Conservation (phyloP, 139 green algal species). For the Auxenochlorella pyrenoidosa region DNA sequence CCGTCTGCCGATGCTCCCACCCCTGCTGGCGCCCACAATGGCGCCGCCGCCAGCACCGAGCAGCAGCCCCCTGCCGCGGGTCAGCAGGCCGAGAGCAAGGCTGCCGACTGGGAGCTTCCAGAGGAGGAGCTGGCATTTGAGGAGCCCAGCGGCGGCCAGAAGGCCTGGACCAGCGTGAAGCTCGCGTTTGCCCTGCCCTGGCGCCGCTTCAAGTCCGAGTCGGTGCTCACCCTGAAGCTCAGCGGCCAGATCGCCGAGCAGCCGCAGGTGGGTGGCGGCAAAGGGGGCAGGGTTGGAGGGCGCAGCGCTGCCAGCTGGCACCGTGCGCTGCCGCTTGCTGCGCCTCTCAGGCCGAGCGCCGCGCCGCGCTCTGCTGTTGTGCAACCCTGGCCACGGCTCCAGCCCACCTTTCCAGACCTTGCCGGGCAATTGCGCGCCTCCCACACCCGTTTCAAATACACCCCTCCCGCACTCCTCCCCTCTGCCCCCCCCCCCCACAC, state of each 20-base stretch:
- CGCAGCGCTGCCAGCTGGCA: too few species aligned
- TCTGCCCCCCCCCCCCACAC: not conserved
- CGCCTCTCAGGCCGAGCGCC: too few species aligned
- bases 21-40: not conserved
- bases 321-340: too few species aligned
- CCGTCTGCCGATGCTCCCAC: not conserved
- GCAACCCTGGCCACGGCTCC: too few species aligned
- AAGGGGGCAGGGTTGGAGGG: not conserved
- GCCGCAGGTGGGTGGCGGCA: constrained; percentile 13
- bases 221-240: constrained; percentile 81
- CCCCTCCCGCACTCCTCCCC: not conserved
- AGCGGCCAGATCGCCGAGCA: constrained; percentile 65
- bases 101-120: not conserved
- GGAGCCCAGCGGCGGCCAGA: constrained; percentile 21
- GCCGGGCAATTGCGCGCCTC: too few species aligned
- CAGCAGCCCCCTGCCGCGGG: not conserved
- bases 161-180: constrained; percentile 28
- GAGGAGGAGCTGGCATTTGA: constrained; percentile 36
- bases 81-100: not conserved
- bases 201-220: constrained; percentile 86
- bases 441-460: too few species aligned
- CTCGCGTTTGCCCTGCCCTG: constrained; percentile 82
- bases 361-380: too few species aligned
- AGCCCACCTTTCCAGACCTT: too few species aligned
- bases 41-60: not conserved